These are phyloP conservation scores for Aspergillus flavus DNA, from an alignment of 2,329 filamentous ascomycete genomes.

Conservation along the genomic window DNA sequence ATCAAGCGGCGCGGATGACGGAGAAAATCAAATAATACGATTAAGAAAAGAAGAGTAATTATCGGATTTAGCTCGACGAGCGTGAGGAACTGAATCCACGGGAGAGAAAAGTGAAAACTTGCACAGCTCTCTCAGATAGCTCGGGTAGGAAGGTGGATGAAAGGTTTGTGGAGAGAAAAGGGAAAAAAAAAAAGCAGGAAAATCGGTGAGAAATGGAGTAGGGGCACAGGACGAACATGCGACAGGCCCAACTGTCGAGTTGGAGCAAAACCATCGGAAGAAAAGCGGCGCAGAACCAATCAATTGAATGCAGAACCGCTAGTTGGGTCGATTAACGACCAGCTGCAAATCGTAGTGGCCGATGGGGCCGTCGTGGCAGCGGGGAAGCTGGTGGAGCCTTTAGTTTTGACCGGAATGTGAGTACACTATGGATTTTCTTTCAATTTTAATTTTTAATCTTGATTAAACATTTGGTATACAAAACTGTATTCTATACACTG, in stretches of 20 bases:
- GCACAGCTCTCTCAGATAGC: neutral
- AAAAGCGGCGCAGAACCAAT: constrained; percentile 15
- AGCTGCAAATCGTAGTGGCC: constrained; percentile 9
- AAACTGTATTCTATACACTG: neutral
- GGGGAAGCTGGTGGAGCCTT: constrained; percentile 19
- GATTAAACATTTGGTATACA: neutral
- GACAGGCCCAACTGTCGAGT: constrained; percentile 14
- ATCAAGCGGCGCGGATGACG: neutral
- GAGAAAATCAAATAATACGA: neutral
- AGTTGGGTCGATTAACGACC: constrained; percentile 12
- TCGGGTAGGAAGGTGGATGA: neutral
- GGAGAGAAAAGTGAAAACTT: neutral
- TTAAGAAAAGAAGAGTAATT: neutral
- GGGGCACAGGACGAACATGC: constrained; percentile 17
- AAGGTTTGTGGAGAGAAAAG: constrained; percentile 8
- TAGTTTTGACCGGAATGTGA: neutral
- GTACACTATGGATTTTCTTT: neutral
- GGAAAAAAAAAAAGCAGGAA: constrained; percentile 17
- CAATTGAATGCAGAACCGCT: constrained; percentile 15
- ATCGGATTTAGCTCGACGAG: neutral
- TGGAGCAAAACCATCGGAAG: constrained; percentile 16
- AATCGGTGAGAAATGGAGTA: constrained; percentile 14
- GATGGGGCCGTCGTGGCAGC: constrained; percentile 23
- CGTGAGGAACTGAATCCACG: neutral
- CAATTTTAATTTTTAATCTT: neutral